Evolutionary conservation across 2,329 filamentous ascomycete species (phyloP).

Genomic region (Colletotrichum sp.): DNA sequence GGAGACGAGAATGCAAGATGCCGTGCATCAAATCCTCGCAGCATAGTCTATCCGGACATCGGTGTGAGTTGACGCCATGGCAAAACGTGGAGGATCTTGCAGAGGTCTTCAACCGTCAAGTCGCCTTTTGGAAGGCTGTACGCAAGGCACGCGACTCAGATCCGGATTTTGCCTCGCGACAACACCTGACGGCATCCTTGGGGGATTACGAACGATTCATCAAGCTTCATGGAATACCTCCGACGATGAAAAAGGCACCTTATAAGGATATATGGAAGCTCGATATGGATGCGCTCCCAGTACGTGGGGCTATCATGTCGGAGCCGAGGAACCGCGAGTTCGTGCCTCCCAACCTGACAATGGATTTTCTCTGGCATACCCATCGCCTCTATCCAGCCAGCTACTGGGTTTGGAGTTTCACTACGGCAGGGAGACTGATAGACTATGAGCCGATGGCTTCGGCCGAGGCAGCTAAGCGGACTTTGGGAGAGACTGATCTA

Average conservation of each 20-base stretch:
- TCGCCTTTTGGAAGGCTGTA: slow-evolving; percentile 15
- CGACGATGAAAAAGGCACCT: neutral
- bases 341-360: slow-evolving; percentile 1
- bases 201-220: slow-evolving; percentile 15
- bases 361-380: slow-evolving; percentile 20
- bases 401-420: slow-evolving; percentile 17
- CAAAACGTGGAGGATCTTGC: slow-evolving; percentile 4
- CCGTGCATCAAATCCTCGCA: neutral
- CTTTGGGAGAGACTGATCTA: neutral
- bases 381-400: slow-evolving; percentile 16
- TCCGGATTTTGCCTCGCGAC: neutral
- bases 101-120: neutral
- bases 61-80: slow-evolving; percentile 19
- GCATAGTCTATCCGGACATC: neutral
- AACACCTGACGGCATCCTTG: neutral
- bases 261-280: neutral
- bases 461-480: neutral
- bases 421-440: neutral
- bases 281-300: slow-evolving; percentile 1
- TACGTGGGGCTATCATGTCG: neutral
- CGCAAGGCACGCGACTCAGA: neutral
- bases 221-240: neutral
- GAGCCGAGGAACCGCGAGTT: neutral
- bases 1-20: neutral
- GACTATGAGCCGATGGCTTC: neutral